Evolutionary conservation across 2,329 filamentous ascomycete species (phyloP).

Genomic region (Fusarium longipes): DNA sequence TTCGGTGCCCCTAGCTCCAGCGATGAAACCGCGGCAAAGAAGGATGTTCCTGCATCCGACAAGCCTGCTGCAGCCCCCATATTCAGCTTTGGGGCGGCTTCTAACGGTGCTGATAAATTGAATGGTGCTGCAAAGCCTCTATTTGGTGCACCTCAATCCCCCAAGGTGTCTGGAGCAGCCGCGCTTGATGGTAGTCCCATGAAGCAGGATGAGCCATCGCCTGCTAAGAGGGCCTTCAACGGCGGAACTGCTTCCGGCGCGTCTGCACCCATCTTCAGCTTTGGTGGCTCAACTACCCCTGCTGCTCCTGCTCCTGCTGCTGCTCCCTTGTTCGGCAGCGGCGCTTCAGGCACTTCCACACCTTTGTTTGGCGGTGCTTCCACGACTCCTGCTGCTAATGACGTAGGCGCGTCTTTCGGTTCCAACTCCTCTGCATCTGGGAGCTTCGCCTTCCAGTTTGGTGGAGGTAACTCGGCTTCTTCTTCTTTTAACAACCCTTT

Average conservation of each 20-base stretch:
- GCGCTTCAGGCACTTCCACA: slow-evolving; percentile 41
- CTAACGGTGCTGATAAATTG: slow-evolving; percentile 42
- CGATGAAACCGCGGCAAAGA: slow-evolving; percentile 36
- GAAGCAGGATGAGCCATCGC: slow-evolving; percentile 56
- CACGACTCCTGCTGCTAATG: slow-evolving; percentile 39
- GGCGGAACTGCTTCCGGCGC: slow-evolving; percentile 41
- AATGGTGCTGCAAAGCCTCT: slow-evolving; percentile 52
- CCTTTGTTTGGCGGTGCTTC: slow-evolving; percentile 51
- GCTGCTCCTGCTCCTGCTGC: slow-evolving; percentile 44
- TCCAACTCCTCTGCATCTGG: slow-evolving; percentile 42
- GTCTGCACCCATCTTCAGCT: slow-evolving; percentile 52
- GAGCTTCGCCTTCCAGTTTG: slow-evolving; percentile 51
- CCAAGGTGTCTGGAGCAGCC: slow-evolving; percentile 44
- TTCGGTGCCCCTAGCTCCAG: slow-evolving; percentile 46
- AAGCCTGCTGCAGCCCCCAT: slow-evolving; percentile 45
- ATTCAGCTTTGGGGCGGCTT: slow-evolving; percentile 51
- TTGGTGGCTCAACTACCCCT: slow-evolving; percentile 43
- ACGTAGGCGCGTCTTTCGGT: slow-evolving; percentile 54
- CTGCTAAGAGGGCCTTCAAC: slow-evolving; percentile 52
- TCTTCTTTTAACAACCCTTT: slow-evolving; percentile 57
- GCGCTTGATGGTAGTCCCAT: slow-evolving; percentile 58
- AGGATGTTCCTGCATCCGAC: slow-evolving; percentile 37
- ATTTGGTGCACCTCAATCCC: slow-evolving; percentile 54
- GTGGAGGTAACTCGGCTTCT: slow-evolving; percentile 43
- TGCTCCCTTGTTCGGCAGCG: slow-evolving; percentile 50